Base-by-base conservation (phyloP, 495 filamentous ascomycete species). In the Tuber brumale region DNA sequence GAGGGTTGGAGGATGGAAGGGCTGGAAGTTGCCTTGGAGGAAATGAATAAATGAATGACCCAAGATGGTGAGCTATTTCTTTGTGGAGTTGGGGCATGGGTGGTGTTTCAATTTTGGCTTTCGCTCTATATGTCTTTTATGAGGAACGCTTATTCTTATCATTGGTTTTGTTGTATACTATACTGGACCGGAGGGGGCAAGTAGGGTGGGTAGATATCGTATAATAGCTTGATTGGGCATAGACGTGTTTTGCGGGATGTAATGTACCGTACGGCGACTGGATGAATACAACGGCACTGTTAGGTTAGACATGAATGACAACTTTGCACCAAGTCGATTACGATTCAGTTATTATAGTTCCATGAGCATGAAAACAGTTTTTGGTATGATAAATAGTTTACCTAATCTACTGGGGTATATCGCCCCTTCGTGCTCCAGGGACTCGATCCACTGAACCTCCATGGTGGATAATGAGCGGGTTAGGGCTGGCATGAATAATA, bases 1-100 rank as follows among this genome's bases (percentile, higher is more conserved):
- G 92, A 88, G 93, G 79, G 90, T 97, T 71, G 88, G 90, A 74
- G 87, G 89, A 3, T 73, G 78, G 79, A 66, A 66, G 57, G 57
- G 57, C 12, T 66, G 57, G 57, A 35, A 66, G 57, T 66, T 66
- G 57, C 57, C 57, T 66, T 66, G 57, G 57, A 19, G 27, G 57
- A 31, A 66, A 66, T 66, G n/a, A 66, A 35, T 35, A 31, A 35
- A 66, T 66, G 27, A 31, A 61, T 61, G 27, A 66, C 14, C 27
- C 12, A 12, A 35, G 5, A 35, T 66, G 57, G 31, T 19, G 27
- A 66, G 14, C 31, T 18, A 66, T 66, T 66, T 31, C 57, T 35
- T 35, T 66, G 27, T 66, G 57, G 57, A 66, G 57, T 66, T 66
- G 57, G 57, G 31, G 57, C 27, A 66, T 35, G 27, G 57, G 57